Base-by-base conservation (phyloP, 2,329 filamentous ascomycete species). In the Davidsoniella australis region DNA sequence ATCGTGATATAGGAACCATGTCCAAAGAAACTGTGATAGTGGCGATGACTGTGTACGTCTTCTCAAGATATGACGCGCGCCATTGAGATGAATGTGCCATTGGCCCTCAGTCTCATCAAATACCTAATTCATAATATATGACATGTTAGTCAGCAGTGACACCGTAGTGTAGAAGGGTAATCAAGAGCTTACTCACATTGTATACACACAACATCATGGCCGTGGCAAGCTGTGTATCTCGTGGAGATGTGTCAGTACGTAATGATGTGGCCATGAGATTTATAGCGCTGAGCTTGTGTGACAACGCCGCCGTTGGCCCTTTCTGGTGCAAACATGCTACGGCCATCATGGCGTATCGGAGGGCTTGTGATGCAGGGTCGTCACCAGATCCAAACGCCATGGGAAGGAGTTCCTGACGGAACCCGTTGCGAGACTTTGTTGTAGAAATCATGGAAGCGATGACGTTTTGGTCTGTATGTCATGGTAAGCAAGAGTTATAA, bases 201-300 rank as follows among this genome's bases (percentile, higher is more conserved):
- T 70, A 69, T 14, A 71, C 67, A 47, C 67, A 70, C 5, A 71
- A 61, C 68, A 71, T 70, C 68, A 71, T 68, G 6, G 65, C 69
- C 10, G 67, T 64, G 12, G 68, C 66, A 46, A 70, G 60, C 51
- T 69, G 67, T 6, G 61, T 61, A 45, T 65, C 61, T 5, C 60
- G 63, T 14, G 57, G 59, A n/a, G 53, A 56, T 10, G 55, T 53
- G 4, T 57, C 58, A 41, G 60, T 59, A 18, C 53, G 55, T 12
- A 71, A 56, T 3, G 66, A 66, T 7, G 61, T 61, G 17, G 59
- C 64, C 16, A 71, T 55, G 8, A 61, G 56, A 16, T 61, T 59
- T 37, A 70, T 64, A 0, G 68, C 67, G 16, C 60, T 60, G 3
- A 61, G 56, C 54, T 69, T 70, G 53, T 69, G 65, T 4, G 60